Percentiles rank a stretch among this genome's conserved stretches.
These are phyloP conservation scores for Calonectria hongkongensis DNA, from an alignment of 2,329 filamentous ascomycete species.

Conservation along the genomic window DNA sequence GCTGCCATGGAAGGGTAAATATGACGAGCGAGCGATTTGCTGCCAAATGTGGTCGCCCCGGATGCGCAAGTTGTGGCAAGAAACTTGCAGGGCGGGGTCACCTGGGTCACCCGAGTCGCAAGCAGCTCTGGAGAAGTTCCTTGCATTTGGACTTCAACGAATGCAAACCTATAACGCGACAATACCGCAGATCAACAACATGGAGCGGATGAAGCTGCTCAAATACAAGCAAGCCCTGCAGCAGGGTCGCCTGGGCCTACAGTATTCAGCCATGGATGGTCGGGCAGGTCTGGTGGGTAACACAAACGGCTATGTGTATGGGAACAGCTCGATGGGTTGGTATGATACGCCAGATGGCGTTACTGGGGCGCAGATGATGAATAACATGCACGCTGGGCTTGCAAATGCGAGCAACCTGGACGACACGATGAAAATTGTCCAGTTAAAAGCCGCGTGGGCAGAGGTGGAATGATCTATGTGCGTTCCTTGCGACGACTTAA, in stretches of 20 bases:
- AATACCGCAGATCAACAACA: slow-evolving; percentile 55
- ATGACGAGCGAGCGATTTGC: slow-evolving; percentile 53
- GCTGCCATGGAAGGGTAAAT: slow-evolving; percentile 52
- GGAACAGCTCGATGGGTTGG: slow-evolving; percentile 60
- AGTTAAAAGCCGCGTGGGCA: slow-evolving; percentile 55
- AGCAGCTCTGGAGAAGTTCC: slow-evolving; percentile 53
- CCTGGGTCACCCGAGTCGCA: slow-evolving; percentile 53
- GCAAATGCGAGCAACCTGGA: slow-evolving; percentile 51
- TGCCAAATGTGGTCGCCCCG: slow-evolving; percentile 63
- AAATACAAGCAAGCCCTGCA: slow-evolving; percentile 59
- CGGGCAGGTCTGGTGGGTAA: slow-evolving; percentile 53
- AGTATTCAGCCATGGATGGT: slow-evolving; percentile 59
- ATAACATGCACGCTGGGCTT: slow-evolving; percentile 59
- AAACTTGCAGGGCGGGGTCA: slow-evolving; percentile 53
- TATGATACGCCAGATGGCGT: slow-evolving; percentile 60
- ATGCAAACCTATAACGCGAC: slow-evolving; percentile 57
- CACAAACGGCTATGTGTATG: slow-evolving; percentile 58
- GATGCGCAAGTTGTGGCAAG: slow-evolving; percentile 61
- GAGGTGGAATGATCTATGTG: slow-evolving; percentile 56
- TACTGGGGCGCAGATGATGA: slow-evolving; percentile 57
- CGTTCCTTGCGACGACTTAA: neutral
- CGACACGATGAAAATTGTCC: slow-evolving; percentile 55
- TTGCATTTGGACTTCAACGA: slow-evolving; percentile 52
- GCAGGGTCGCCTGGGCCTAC: slow-evolving; percentile 57
- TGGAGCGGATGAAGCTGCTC: slow-evolving; percentile 55